These are phyloP conservation scores for Bjerkandera adusta DNA, from an alignment of 1,284 basidiomycete genomes.

Conservation along the genomic window DNA sequence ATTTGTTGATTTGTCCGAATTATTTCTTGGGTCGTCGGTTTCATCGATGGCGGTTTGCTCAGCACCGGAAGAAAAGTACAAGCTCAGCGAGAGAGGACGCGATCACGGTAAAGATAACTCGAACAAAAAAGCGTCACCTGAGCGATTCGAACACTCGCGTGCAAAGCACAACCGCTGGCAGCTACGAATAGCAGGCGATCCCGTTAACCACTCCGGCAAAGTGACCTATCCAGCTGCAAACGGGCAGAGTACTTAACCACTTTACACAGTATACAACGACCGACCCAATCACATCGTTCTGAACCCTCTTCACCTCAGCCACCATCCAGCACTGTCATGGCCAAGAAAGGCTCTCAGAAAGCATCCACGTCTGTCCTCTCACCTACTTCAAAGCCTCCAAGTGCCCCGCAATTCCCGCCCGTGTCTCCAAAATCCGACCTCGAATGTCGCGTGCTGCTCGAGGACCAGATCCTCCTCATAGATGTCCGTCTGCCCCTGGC, in stretches of 20 bases:
- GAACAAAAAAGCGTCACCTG: constrained; percentile 71
- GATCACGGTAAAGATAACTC: too few relatives aligned
- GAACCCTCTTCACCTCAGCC: neutral
- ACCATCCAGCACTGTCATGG: neutral
- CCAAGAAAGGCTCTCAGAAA: constrained; percentile 12
- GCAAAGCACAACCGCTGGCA: constrained; percentile 60
- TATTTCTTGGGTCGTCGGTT: too few relatives aligned
- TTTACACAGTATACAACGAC: neutral
- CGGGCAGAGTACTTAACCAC: too few relatives aligned
- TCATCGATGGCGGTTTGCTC: too few relatives aligned
- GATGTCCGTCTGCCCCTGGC: constrained; percentile 41
- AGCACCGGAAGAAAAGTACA: too few relatives aligned
- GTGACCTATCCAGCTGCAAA: constrained; percentile 47
- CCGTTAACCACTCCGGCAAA: constrained; percentile 93
- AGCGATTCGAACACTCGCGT: constrained; percentile 87
- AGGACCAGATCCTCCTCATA: constrained; percentile 66
- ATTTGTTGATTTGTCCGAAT: too few relatives aligned
- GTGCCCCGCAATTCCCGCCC: constrained; percentile 28
- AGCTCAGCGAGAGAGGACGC: too few relatives aligned
- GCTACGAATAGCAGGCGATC: constrained; percentile 75
- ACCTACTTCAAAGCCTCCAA: constrained; percentile 5
- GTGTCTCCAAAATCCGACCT: constrained; percentile 43
- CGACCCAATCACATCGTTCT: neutral
- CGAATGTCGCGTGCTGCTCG: constrained; percentile 44
- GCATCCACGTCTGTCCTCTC: constrained; percentile 13